Percentiles rank a stretch among this genome's conserved stretches.
Conservation (phyloP, 345 rosid genomes). For the Ailanthus altissimus region DNA sequence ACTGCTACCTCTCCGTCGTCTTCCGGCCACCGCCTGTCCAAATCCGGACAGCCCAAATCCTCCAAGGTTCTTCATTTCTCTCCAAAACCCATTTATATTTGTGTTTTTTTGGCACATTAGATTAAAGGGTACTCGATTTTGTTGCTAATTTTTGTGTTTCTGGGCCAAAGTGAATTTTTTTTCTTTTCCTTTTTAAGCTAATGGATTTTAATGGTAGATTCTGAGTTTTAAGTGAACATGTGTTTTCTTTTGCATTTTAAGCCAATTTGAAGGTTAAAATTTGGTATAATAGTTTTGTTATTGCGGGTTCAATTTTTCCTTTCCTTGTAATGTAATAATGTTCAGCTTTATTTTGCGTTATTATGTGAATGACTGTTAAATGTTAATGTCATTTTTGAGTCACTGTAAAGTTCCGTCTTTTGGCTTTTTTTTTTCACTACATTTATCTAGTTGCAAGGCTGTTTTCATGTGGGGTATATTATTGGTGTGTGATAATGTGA, state of each 20-base stretch:
- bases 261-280: not conserved
- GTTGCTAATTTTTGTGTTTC: not conserved
- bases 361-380: not conserved
- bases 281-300: not conserved
- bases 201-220: slow-evolving; percentile 26
- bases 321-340: not conserved
- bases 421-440: not conserved
- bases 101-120: not conserved
- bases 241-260: not conserved
- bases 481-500: slow-evolving; percentile 39
- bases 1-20: slow-evolving; percentile 66
- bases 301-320: not conserved
- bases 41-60: slow-evolving; percentile 43
- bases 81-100: not conserved
- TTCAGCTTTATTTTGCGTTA: not conserved
- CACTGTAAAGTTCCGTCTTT: not conserved
- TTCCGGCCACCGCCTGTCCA: slow-evolving; percentile 60
- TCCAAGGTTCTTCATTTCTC: slow-evolving; percentile 51
- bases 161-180: not conserved
- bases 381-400: not conserved
- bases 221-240: not conserved
- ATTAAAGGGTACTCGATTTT: not conserved
- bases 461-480: slow-evolving; percentile 40
- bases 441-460: slow-evolving; percentile 30
- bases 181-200: not conserved